A percentile compares a stretch with the other conserved stretches of the same genome.
phyloP scores from a whole-genome alignment of 2,329 filamentous ascomycete species.

The Trichoderma brevicompactum region DNA sequence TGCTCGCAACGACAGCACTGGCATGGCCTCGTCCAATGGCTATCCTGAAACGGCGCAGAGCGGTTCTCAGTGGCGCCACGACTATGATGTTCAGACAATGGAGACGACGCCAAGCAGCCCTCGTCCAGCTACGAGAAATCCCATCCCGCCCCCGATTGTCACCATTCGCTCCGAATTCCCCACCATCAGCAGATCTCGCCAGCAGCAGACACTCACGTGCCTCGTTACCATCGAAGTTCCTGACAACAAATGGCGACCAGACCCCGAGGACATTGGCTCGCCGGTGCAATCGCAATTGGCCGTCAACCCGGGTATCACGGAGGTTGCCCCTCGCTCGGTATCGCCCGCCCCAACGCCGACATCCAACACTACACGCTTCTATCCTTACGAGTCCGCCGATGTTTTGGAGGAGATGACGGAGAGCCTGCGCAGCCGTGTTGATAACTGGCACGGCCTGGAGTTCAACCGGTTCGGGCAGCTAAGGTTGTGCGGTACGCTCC shows the following conservation, averaged over 20 bases:
- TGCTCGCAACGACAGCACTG: conserved; percentile 79
- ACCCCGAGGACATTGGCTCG: conserved; percentile 76
- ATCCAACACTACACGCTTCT: conserved; percentile 61
- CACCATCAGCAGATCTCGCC: conserved; percentile 85
- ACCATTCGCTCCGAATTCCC: conserved; percentile 96
- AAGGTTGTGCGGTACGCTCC: conserved; percentile 83
- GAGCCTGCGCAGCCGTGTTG: conserved; percentile 81
- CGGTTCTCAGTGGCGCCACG: conserved; percentile 74
- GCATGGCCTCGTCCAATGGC: conserved; percentile 74
- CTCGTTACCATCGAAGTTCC: conserved; percentile 92
- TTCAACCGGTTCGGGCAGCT: conserved; percentile 92
- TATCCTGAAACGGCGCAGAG: conserved; percentile 78
- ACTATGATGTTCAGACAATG: conserved; percentile 97
- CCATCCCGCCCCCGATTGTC: conserved; percentile 88
- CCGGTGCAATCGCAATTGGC: conserved; percentile 42
- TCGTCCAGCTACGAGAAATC: conserved; percentile 73
- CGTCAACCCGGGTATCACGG: conserved; percentile 51
- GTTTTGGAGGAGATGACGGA: conserved; percentile 85
- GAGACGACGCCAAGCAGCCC: conserved; percentile 81
- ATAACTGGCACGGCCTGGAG: conserved; percentile 97
- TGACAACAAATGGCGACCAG: conserved; percentile 86
- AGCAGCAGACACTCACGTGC: conserved; percentile 94
- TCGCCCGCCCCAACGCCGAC: conserved; percentile 65
- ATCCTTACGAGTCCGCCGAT: conserved; percentile 75
- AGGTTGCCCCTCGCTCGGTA: conserved; percentile 59